Percentiles rank a stretch among this genome's conserved stretches.
These are phyloP conservation scores for Oenanthe sinensis DNA, from an alignment of 129 eudicot genomes.

Conservation along the genomic window DNA sequence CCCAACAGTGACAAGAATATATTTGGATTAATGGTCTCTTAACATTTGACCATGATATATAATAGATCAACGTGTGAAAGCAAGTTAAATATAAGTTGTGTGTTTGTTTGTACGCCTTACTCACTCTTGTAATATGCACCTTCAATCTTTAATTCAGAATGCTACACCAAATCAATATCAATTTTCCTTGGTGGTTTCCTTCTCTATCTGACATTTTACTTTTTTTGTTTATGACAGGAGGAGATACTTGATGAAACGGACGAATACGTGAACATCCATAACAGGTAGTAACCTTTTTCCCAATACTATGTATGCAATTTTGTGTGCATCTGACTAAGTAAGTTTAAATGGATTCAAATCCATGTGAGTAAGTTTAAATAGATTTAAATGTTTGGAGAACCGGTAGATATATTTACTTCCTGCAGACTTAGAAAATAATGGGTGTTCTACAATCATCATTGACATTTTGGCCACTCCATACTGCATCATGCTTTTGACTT, in stretches of 20 bases:
- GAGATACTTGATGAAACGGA: conserved; percentile 98
- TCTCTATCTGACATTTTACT: background rate
- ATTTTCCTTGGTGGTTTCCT: background rate
- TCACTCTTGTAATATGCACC: background rate
- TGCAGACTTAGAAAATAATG: background rate
- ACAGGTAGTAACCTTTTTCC: conserved; percentile 38
- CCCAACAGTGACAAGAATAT: background rate
- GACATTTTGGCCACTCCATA: background rate
- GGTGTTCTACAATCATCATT: background rate
- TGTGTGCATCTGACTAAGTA: background rate
- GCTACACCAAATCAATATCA: background rate
- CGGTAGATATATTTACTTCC: background rate
- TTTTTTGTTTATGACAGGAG: conserved; percentile 49
- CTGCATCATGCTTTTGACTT: background rate
- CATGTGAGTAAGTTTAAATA: background rate
- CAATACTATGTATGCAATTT: background rate
- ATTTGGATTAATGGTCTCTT: background rate
- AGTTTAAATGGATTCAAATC: background rate
- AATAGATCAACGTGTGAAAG: background rate
- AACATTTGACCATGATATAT: background rate
- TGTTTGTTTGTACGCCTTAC: background rate
- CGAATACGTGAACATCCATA: conserved; percentile 96
- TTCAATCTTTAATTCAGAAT: background rate
- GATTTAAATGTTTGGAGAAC: background rate
- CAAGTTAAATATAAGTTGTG: background rate